Evolutionary conservation across 2,329 filamentous ascomycete species (phyloP).

Genomic region (Botrytis galanthina): DNA sequence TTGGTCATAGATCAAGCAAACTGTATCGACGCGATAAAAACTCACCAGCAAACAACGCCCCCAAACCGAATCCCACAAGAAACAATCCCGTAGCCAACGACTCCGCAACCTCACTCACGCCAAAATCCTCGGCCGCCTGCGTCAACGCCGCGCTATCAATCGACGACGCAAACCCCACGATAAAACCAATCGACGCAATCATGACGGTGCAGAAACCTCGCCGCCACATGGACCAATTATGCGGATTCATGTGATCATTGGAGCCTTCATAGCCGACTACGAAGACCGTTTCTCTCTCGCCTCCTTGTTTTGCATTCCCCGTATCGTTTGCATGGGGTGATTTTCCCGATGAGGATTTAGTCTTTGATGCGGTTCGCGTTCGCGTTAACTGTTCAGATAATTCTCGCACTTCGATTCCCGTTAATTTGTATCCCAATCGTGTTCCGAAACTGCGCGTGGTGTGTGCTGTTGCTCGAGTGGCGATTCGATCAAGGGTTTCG

Average conservation of each 20-base stretch:
- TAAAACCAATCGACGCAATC: neutral
- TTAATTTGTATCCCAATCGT: neutral
- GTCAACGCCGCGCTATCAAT: constrained; percentile 47
- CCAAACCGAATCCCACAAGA: neutral
- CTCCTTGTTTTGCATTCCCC: neutral
- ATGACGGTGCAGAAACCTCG: neutral
- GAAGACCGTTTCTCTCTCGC: neutral
- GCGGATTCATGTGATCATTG: neutral
- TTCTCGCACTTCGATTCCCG: neutral
- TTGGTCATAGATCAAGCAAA: neutral
- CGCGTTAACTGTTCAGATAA: neutral
- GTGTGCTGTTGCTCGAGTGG: neutral
- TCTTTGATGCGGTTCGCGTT: neutral
- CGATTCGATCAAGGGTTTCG: neutral
- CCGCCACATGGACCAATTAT: neutral
- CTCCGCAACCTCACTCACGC: constrained; percentile 32
- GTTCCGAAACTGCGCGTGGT: neutral
- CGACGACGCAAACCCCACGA: neutral
- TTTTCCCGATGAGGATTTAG: neutral
- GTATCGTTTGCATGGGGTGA: rapidly evolving
- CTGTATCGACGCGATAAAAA: neutral
- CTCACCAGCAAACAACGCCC: neutral
- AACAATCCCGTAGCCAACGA: neutral
- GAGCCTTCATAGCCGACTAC: neutral
- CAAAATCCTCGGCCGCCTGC: constrained; percentile 46